Evolutionary conservation across 2,329 filamentous ascomycete genomes (phyloP).

Genomic region (Colletotrichum sp.): DNA sequence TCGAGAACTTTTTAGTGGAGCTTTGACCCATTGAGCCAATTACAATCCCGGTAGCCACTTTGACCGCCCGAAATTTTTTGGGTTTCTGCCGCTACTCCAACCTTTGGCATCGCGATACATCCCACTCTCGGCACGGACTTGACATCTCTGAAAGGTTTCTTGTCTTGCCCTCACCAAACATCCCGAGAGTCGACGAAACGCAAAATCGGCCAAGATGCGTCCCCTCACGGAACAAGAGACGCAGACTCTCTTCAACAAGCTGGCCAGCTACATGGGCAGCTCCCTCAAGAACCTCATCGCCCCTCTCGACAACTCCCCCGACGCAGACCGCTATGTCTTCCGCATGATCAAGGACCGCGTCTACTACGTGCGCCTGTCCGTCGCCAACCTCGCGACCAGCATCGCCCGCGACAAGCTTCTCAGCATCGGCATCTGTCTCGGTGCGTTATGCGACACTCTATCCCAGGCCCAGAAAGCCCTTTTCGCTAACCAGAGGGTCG

Average conservation of each 20-base stretch:
- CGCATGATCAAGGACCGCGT: constrained; percentile 73
- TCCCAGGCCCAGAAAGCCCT: background rate
- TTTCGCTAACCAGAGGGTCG: background rate
- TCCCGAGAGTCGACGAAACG: background rate
- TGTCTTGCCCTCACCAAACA: background rate
- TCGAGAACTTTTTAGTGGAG: constrained; percentile 8
- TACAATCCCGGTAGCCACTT: background rate
- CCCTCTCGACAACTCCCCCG: constrained; percentile 69
- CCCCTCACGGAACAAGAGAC: constrained; percentile 81
- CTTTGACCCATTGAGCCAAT: constrained; percentile 28
- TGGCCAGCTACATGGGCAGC: constrained; percentile 90
- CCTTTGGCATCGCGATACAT: constrained; percentile 14
- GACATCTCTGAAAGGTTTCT: background rate
- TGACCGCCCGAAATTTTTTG: constrained; percentile 32
- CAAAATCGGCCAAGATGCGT: constrained; percentile 63
- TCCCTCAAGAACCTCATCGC: constrained; percentile 86
- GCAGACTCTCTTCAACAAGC: constrained; percentile 86
- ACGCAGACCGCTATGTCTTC: constrained; percentile 83
- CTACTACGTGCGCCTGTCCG: constrained; percentile 88
- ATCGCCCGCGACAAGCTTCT: constrained; percentile 83
- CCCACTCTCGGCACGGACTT: background rate
- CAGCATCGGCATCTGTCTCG: constrained; percentile 86
- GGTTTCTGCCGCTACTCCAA: constrained; percentile 27
- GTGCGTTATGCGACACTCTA: constrained; percentile 36
- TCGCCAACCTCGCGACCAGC: constrained; percentile 90